These are phyloP conservation scores for Cryptococcus maquisensis DNA, from an alignment of 1,284 basidiomycete genomes.

Conservation along the genomic window DNA sequence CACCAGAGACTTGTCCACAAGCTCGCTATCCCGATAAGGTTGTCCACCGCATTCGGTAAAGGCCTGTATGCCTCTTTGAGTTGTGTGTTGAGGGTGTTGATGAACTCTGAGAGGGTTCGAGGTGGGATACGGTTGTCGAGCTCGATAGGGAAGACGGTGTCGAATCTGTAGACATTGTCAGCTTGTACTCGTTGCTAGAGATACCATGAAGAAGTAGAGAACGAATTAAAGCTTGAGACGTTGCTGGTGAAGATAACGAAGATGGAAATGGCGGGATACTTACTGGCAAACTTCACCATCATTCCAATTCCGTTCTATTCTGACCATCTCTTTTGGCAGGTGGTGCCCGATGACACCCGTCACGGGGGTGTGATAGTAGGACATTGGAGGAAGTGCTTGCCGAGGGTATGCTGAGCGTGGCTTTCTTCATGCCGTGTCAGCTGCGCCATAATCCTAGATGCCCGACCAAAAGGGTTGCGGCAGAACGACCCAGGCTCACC, in stretches of 20 bases:
- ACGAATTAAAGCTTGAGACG: too few species aligned
- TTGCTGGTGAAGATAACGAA: too few species aligned
- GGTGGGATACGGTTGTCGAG: conserved; percentile 50
- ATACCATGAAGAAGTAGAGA: background rate
- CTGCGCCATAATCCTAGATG: background rate
- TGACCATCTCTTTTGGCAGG: conserved; percentile 47
- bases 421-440: background rate
- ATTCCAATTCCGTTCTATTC: conserved; percentile 51
- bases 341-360: conserved; percentile 35
- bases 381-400: conserved; percentile 9
- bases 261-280: too few species aligned
- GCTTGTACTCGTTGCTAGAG: too few species aligned
- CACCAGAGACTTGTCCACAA: conserved; percentile 49
- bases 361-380: conserved; percentile 13
- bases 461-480: background rate
- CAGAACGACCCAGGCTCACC: conserved; percentile 24
- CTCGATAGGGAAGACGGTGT: conserved; percentile 49
- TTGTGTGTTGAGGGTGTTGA: conserved; percentile 47
- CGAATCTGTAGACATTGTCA: conserved; percentile 35
- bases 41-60: conserved; percentile 46
- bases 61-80: conserved; percentile 49
- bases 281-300: conserved; percentile 49
- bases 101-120: conserved; percentile 38
- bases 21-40: conserved; percentile 48
- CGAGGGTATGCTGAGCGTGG: conserved; percentile 17